These are phyloP conservation scores for Pseudodiploospora longispora DNA, from an alignment of 2,329 filamentous ascomycete genomes.

Conservation along the genomic window DNA sequence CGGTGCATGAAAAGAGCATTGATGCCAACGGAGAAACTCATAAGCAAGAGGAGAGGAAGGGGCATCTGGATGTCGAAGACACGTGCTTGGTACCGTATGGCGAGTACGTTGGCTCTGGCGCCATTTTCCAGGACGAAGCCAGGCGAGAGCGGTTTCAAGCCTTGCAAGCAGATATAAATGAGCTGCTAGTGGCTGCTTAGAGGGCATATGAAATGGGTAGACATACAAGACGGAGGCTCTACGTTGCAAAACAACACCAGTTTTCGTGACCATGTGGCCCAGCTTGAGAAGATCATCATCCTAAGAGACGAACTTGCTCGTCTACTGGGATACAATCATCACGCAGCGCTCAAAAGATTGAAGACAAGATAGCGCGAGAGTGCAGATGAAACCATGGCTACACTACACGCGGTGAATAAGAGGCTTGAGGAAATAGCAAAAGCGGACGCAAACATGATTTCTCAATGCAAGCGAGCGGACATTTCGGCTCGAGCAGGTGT, in stretches of 20 bases:
- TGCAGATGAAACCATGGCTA: too few relatives aligned
- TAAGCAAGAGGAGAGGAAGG: too few relatives aligned
- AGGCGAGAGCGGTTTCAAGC: slow-evolving; percentile 3
- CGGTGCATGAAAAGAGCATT: slow-evolving; percentile 10
- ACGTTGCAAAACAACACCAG: slow-evolving; percentile 15
- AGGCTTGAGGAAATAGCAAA: too few relatives aligned
- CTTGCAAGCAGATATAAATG: not conserved
- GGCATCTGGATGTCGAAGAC: slow-evolving; percentile 12
- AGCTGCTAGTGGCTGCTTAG: not conserved
- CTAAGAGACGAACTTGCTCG: slow-evolving; percentile 17
- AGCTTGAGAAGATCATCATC: slow-evolving; percentile 14
- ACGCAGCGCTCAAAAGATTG: slow-evolving; percentile 20
- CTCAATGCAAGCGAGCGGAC: too few relatives aligned
- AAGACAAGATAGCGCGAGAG: slow-evolving; percentile 18
- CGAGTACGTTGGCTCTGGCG: slow-evolving; percentile 18
- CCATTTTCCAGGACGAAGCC: slow-evolving; percentile 13
- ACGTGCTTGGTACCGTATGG: slow-evolving; percentile 17
- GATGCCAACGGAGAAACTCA: slow-evolving; percentile 6
- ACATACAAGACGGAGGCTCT: slow-evolving; percentile 16
- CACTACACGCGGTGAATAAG: too few relatives aligned
- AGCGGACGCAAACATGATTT: too few relatives aligned
- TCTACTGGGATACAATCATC: slow-evolving; percentile 17
- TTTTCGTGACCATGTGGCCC: slow-evolving; percentile 19
- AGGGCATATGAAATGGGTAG: slow-evolving; percentile 17
- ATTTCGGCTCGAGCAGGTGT: too few relatives aligned